Evolutionary conservation across 331 rosid species (phyloP).

Genomic region (Ulmus americana): DNA sequence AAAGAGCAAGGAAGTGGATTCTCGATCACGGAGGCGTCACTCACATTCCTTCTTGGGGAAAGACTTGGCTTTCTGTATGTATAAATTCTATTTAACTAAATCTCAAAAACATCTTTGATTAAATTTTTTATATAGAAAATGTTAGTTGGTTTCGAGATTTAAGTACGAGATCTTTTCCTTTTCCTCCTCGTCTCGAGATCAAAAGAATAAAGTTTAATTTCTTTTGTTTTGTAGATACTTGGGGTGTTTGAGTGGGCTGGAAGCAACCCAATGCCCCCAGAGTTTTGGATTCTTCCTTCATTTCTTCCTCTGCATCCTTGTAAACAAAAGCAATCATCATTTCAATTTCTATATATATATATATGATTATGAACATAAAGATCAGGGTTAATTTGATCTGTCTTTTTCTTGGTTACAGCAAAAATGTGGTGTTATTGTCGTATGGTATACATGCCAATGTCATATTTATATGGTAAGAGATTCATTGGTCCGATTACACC

Average conservation of each 20-base stretch:
- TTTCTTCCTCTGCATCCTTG: conserved; percentile 68
- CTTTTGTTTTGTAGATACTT: conserved; percentile 15
- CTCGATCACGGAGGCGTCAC: conserved; percentile 33
- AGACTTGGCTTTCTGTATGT: conserved; percentile 27
- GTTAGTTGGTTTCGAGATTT: background rate
- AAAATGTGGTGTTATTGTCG: conserved; percentile 16
- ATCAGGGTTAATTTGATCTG: background rate
- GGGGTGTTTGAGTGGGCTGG: conserved; percentile 66
- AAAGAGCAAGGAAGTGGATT: conserved; percentile 31
- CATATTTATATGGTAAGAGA: conserved; percentile 12
- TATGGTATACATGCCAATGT: conserved; percentile 11
- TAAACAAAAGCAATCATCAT: background rate
- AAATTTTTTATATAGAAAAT: background rate
- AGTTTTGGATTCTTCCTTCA: conserved; percentile 65
- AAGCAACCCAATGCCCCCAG: conserved; percentile 75
- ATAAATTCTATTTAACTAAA: background rate
- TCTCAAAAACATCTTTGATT: background rate
- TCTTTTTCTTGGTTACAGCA: background rate
- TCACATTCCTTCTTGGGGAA: conserved; percentile 35
- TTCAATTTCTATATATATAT: background rate
- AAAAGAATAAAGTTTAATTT: too few species aligned
- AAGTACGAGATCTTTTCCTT: too few species aligned
- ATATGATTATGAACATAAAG: background rate
- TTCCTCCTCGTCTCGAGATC: too few species aligned
- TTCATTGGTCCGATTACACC: conserved; percentile 21